Evolutionary conservation across 2,329 filamentous ascomycete genomes (phyloP).

Genomic region (Aspergillus sp.): DNA sequence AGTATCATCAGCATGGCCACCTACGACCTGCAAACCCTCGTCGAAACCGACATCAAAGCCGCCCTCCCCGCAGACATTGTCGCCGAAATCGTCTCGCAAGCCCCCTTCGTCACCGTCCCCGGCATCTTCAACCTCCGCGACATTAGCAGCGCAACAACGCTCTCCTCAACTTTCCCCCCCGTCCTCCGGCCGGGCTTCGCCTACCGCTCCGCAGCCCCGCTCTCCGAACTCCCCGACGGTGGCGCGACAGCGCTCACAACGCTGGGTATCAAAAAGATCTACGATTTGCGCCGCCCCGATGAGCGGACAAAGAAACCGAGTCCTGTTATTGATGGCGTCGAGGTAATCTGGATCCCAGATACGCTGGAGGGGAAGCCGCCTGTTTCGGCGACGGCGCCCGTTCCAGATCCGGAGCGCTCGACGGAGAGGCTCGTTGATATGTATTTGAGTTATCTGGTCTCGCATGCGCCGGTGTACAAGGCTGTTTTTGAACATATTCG

Average conservation of each 20-base stretch:
- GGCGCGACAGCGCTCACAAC: constrained; percentile 57
- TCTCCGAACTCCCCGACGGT: constrained; percentile 56
- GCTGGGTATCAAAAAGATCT: constrained; percentile 67
- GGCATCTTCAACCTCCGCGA: constrained; percentile 37
- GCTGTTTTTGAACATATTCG: constrained; percentile 66
- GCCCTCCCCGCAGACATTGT: constrained; percentile 28
- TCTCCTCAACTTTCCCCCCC: constrained; percentile 46
- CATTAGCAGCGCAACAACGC: constrained; percentile 26
- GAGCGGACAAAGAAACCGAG: constrained; percentile 49
- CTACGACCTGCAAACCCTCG: constrained; percentile 25
- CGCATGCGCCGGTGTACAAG: constrained; percentile 62
- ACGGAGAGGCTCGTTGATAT: constrained; percentile 68
- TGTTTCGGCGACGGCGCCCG: constrained; percentile 19
- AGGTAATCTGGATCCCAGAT: constrained; percentile 52
- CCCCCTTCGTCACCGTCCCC: constrained; percentile 32
- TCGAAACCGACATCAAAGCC: constrained; percentile 30
- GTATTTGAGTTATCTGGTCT: constrained; percentile 70
- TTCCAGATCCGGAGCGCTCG: constrained; percentile 55
- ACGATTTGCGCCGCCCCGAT: constrained; percentile 67
- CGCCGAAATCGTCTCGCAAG: constrained; percentile 29
- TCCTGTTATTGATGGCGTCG: constrained; percentile 60
- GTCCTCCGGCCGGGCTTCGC: constrained; percentile 68
- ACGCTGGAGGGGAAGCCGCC: constrained; percentile 54
- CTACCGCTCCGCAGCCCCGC: constrained; percentile 55
- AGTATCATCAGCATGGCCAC: background rate